Evolutionary conservation across 2,329 filamentous ascomycete genomes (phyloP), one percentile per base, ranked within the genome.

Genomic region (Talaromyces piceae): DNA sequence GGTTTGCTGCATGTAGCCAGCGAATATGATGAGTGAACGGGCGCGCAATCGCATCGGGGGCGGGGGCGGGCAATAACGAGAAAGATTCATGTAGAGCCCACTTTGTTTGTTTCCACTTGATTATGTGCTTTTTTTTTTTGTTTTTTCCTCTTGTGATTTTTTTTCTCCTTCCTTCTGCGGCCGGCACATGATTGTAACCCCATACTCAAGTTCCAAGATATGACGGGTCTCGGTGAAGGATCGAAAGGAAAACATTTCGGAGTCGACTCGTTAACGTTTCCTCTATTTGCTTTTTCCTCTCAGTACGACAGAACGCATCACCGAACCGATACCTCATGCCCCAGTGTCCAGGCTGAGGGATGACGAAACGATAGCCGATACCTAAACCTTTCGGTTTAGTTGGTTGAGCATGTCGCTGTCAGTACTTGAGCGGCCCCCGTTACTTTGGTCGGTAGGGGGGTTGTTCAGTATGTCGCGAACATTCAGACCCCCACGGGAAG

Each of bases 321-420:
- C 28, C 22, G 9, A 28, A 7, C n/a, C 33, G 5, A 41, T 26
- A 16, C 43, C 26, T 27, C 23, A 39, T 12, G 18, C 11, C 26
- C 16, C 27, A 9, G 28, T 27, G 27, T 26, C 46, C 28, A 22
- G 23, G 33, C 6, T 25, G 22, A 43, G 39, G 20, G 13, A 23
- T 25, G 20, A 18, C 6, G 18, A 12, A 4, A 43, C 13, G 33
- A 39, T 20, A 28, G n/a, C 7, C 12, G 45, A 25, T 22, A 11
- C 59, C 41, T 67, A 58, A 5, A 68, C 70, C 45, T 68, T 65
- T 47, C 71, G 69, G 53, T 73, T 71, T 46, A 74, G 58, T 27
- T 70, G 69, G 57, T 73, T 76, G 33, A 77, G 67, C 74, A 77
- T 77, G 51, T 74, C 71, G 54, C 71, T 77, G 59, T 77, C 74